Evolutionary conservation across 73 alveolate genomes (phyloP).

Genomic region (Loxodes magnus): DNA sequence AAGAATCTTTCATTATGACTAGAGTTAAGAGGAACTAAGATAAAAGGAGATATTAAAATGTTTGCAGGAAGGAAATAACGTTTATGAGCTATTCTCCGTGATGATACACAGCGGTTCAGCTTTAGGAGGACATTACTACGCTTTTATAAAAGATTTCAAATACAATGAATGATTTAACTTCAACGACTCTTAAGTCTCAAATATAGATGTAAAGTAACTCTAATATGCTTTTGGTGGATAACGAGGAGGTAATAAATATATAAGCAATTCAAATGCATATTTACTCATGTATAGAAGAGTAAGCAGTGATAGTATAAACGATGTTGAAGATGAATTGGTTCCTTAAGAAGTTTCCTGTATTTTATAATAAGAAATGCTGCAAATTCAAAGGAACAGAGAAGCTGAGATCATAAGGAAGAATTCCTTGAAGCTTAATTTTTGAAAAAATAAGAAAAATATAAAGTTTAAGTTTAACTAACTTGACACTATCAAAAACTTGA

Average conservation of each 20-base stretch:
- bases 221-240: conserved; percentile 67
- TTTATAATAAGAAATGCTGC: not conserved
- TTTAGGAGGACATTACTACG: conserved; percentile 91
- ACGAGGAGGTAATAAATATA: not conserved
- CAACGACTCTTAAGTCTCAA: conserved; percentile 71
- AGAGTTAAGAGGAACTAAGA: no score
- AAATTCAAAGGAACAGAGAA: not conserved
- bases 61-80: conserved; percentile 60
- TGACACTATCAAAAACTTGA: not conserved
- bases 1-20: no score
- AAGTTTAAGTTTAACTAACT: conserved; percentile 1
- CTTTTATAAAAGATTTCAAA: conserved; percentile 73
- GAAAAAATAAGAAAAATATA: not conserved
- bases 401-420: not conserved
- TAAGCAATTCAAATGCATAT: conserved; percentile 7
- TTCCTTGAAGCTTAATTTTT: not conserved
- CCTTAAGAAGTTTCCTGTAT: no score
- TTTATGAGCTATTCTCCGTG: conserved; percentile 79
- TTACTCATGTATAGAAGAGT: conserved; percentile 9
- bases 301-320: not conserved
- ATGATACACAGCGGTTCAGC: conserved; percentile 88
- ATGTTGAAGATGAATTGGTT: not conserved
- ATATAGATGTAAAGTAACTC: conserved; percentile 37
- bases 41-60: not conserved
- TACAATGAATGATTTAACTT: conserved; percentile 72